A percentile compares a stretch with the other conserved stretches of the same genome.
These are phyloP conservation scores for Hydnum rufescens DNA, from an alignment of 768 basidiomycete species.

Conservation along the genomic window DNA sequence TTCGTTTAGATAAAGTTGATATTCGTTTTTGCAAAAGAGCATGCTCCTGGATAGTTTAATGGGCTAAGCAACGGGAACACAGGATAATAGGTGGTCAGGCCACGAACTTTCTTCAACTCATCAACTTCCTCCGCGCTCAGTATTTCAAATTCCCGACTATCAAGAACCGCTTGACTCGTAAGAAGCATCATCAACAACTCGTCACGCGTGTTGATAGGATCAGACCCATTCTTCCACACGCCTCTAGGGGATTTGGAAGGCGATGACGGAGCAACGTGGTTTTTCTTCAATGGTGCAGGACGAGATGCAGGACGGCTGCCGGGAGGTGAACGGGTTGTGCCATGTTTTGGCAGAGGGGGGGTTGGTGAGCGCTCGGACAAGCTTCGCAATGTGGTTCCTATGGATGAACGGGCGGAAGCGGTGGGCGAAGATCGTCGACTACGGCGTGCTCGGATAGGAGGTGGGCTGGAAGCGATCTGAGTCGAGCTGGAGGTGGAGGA, in stretches of 20 bases:
- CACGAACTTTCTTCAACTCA: slow-evolving; percentile 42
- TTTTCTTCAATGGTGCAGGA: background rate
- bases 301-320: background rate
- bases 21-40: slow-evolving; percentile 45
- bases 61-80: too few relatives aligned
- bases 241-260: background rate
- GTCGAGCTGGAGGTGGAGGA: background rate
- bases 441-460: background rate
- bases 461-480: background rate
- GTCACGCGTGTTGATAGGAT: slow-evolving; percentile 40
- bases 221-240: slow-evolving; percentile 17
- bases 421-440: too few relatives aligned
- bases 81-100: background rate
- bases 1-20: slow-evolving; percentile 47
- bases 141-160: slow-evolving; percentile 65
- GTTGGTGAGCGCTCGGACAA: background rate
- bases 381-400: background rate
- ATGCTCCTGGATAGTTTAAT: slow-evolving; percentile 44
- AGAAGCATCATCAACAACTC: slow-evolving; percentile 77
- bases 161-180: slow-evolving; percentile 87
- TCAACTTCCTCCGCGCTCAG: slow-evolving; percentile 55
- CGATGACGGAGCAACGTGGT: background rate
- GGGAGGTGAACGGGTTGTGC: too few relatives aligned
- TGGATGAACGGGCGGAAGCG: too few relatives aligned
- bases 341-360: too few relatives aligned